phyloP scores from a whole-genome alignment of 352 stramenopile genomes.

The Pilasporangium apinafurcum region DNA sequence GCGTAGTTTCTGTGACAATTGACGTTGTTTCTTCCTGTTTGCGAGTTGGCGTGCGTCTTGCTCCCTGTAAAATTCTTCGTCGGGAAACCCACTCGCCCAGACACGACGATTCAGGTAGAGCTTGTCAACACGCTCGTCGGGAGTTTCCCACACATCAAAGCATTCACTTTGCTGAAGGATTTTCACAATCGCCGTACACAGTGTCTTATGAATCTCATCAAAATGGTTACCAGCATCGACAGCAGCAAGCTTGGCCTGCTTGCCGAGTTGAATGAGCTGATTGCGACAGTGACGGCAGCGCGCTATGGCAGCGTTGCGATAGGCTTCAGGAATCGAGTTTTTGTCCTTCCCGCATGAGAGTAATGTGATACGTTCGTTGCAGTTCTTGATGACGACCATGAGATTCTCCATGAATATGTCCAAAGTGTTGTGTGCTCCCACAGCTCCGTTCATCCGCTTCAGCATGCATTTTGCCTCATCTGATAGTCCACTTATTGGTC shows the following conservation, averaged over 20 bases:
- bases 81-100: slow-evolving; percentile 43
- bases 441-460: slow-evolving; percentile 3
- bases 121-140: slow-evolving; percentile 31
- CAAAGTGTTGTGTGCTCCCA: slow-evolving; percentile 1
- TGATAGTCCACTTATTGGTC: slow-evolving; percentile 16
- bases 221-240: slow-evolving; percentile 5
- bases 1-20: slow-evolving; percentile 18
- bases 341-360: slow-evolving; percentile 11
- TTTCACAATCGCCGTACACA: slow-evolving; percentile 13
- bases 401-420: slow-evolving; percentile 8
- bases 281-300: slow-evolving; percentile 35
- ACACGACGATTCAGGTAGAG: slow-evolving; percentile 21
- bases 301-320: slow-evolving; percentile 19
- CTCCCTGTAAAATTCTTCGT: slow-evolving; percentile 39
- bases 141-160: slow-evolving; percentile 34
- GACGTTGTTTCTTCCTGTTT: slow-evolving; percentile 21
- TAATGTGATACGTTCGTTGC: slow-evolving; percentile 23
- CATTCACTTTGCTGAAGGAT: slow-evolving; percentile 17
- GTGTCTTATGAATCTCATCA: slow-evolving; percentile 3
- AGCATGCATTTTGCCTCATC: slow-evolving; percentile 6
- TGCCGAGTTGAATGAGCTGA: slow-evolving; percentile 33
- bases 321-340: slow-evolving; percentile 5
- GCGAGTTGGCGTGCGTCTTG: slow-evolving; percentile 9
- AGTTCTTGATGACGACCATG: slow-evolving; percentile 16
- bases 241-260: slow-evolving; percentile 21